These are phyloP conservation scores for Gentiana dahurica DNA, from an alignment of 257 asterid species.

Conservation along the genomic window DNA sequence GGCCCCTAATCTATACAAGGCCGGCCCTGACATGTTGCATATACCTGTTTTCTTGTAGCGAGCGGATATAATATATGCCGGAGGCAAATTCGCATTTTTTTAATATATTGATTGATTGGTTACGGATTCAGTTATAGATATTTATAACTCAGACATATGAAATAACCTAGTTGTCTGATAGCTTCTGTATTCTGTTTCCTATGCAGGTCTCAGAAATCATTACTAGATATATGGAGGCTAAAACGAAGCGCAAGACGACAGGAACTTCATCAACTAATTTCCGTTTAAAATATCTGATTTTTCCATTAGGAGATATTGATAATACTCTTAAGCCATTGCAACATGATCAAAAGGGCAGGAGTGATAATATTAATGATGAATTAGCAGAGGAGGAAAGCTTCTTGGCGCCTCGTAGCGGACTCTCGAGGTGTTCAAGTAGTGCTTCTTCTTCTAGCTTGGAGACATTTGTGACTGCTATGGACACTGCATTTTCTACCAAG, in stretches of 20 bases:
- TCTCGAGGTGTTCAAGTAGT: constrained; percentile 43
- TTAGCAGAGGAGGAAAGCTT: constrained; percentile 25
- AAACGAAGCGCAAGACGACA: constrained; percentile 29
- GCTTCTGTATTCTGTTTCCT: constrained; percentile 10
- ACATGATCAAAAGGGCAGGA: constrained; percentile 1
- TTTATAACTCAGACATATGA: neutral
- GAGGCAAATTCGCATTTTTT: neutral
- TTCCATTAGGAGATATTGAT: constrained; percentile 34
- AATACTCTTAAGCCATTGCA: constrained; percentile 1
- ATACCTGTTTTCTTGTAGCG: too few species aligned
- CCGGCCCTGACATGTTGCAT: too few species aligned
- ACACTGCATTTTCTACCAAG: constrained; percentile 38
- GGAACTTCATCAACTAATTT: constrained; percentile 21
- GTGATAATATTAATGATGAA: constrained; percentile 8
- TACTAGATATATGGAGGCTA: constrained; percentile 55
- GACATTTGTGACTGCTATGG: constrained; percentile 40
- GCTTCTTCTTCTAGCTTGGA: constrained; percentile 26
- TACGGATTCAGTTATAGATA: neutral
- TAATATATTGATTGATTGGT: neutral
- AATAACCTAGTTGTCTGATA: neutral
- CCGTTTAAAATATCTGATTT: constrained; percentile 26
- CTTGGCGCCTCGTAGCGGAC: constrained; percentile 25
- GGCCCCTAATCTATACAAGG: too few species aligned
- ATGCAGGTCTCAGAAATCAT: constrained; percentile 66
- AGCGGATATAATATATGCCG: too few species aligned